Evolutionary conservation across 2,329 filamentous ascomycete species (phyloP).

Genomic region (Pseudogymnoascus sp.): DNA sequence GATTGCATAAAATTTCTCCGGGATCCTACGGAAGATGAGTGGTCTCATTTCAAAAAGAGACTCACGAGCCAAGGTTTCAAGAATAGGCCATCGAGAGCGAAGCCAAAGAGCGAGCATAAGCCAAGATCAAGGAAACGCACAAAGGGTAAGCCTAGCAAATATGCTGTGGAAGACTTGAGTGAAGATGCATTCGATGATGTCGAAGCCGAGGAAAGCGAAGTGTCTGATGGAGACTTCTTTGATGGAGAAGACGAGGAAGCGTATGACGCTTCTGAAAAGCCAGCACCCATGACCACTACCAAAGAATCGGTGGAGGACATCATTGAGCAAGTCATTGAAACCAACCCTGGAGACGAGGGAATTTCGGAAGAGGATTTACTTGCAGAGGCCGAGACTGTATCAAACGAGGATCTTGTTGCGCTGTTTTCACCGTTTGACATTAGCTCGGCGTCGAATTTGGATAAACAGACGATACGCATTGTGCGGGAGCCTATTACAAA

Average conservation of each 20-base stretch:
- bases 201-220: conserved; percentile 1
- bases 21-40: conserved; percentile 51
- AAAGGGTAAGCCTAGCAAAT: background rate
- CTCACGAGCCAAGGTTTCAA: conserved; percentile 29
- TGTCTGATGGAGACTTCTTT: conserved; percentile 8
- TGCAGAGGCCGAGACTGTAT: background rate
- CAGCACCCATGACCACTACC: conserved; percentile 1
- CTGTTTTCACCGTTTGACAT: background rate
- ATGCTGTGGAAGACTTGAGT: background rate
- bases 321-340: background rate
- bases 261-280: background rate
- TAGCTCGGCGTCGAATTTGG: background rate
- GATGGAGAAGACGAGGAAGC: conserved; percentile 1
- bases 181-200: background rate
- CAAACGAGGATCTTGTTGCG: background rate
- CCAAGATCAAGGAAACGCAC: conserved; percentile 2
- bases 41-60: conserved; percentile 46
- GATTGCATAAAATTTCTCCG: conserved; percentile 55
- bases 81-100: conserved; percentile 26
- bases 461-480: conserved; percentile 5
- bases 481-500: conserved; percentile 7
- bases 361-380: conserved; percentile 4
- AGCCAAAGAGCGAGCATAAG: conserved; percentile 21
- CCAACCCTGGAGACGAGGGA: conserved; percentile 3
- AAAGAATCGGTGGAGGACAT: conserved; percentile 6